Conservation (phyloP, 2,329 filamentous ascomycete species). For the Leptodontidium sp. region DNA sequence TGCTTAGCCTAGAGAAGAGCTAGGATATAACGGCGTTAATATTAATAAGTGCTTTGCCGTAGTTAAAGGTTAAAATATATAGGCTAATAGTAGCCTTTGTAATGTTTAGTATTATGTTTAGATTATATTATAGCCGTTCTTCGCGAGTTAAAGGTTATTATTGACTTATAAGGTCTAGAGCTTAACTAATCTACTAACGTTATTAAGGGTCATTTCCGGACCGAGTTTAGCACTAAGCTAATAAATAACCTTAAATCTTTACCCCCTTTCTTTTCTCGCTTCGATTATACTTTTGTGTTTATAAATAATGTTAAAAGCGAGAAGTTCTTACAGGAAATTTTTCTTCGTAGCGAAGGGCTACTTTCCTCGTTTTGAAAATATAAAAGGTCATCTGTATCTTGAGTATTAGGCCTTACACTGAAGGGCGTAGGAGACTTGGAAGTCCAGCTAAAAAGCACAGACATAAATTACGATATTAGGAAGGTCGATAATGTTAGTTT, state of each 20-base stretch:
- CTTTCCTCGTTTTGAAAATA: no score
- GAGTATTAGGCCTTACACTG: no score
- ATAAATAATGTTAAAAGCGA: not conserved
- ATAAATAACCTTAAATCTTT: not conserved
- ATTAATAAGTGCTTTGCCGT: conserved; percentile 76
- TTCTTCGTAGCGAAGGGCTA: no score
- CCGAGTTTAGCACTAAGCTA: not conserved
- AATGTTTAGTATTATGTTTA: conserved; percentile 4
- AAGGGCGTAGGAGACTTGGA: not conserved
- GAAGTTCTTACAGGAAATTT: not conserved
- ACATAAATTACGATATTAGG: conserved; percentile 4
- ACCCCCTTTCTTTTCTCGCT: not conserved
- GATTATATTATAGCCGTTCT: not conserved
- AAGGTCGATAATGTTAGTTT: not conserved
- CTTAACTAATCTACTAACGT: not conserved
- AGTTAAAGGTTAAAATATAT: conserved; percentile 90
- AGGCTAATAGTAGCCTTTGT: conserved; percentile 65
- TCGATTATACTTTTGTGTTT: not conserved
- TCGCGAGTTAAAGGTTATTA: not conserved
- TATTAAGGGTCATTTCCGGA: not conserved
- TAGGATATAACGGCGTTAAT: conserved; percentile 74
- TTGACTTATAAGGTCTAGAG: conserved; percentile 2
- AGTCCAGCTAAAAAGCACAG: not conserved
- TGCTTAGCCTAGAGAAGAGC: conserved; percentile 66
- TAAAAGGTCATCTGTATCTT: no score